Conservation (phyloP, 257 asterid genomes). For the Solanum tacnaense region DNA sequence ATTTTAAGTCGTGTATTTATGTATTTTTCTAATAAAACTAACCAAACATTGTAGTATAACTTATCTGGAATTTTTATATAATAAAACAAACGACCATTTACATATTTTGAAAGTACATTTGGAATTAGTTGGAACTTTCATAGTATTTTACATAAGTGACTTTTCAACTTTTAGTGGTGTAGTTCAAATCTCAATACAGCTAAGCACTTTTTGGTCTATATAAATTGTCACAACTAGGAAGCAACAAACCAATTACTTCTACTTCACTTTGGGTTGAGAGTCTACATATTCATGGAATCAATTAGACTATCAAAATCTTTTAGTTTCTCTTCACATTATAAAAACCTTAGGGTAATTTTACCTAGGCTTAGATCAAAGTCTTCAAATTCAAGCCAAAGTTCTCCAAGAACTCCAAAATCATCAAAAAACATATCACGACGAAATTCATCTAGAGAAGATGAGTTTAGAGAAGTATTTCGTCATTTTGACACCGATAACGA, state of each 20-base stretch:
- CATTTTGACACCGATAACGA: slow-evolving; percentile 47
- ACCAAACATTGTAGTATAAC: not conserved
- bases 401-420: slow-evolving; percentile 15
- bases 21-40: too few relatives aligned
- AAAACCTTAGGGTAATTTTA: slow-evolving; percentile 9
- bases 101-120: too few relatives aligned
- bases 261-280: not conserved
- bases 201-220: not conserved
- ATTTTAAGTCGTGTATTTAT: too few relatives aligned
- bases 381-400: slow-evolving; percentile 1
- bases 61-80: not conserved
- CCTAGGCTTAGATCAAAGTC: slow-evolving; percentile 12
- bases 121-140: not conserved
- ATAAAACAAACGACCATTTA: not conserved
- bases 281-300: slow-evolving; percentile 9
- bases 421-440: slow-evolving; percentile 1
- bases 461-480: slow-evolving; percentile 38
- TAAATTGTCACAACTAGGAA: not conserved
- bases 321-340: slow-evolving; percentile 14
- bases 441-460: slow-evolving; percentile 23
- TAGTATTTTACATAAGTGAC: not conserved
- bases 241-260: not conserved
- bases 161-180: not conserved
- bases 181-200: not conserved
- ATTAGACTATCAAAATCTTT: slow-evolving; percentile 14